Conservation (phyloP, 345 rosid species). For the Melaleuca quinquenervia region DNA sequence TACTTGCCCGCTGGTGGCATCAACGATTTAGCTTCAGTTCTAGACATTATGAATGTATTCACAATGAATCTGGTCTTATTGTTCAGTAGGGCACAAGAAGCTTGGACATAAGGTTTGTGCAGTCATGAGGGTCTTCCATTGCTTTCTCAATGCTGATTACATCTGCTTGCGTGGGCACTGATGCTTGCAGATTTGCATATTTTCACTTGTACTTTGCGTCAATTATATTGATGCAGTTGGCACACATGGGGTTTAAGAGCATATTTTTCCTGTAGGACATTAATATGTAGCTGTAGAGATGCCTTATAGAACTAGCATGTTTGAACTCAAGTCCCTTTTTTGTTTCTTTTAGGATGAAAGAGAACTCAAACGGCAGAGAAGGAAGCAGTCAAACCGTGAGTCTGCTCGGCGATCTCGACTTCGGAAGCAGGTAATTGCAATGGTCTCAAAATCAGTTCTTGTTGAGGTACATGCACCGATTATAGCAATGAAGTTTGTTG, state of each 20-base stretch:
- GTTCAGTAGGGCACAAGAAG: neutral
- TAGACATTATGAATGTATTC: neutral
- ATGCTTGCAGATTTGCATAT: neutral
- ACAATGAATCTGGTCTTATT: neutral
- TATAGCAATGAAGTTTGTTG: neutral
- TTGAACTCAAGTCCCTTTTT: neutral
- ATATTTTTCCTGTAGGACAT: neutral
- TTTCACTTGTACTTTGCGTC: neutral
- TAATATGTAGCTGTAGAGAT: neutral
- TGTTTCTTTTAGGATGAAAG: conserved; percentile 64
- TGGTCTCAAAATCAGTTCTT: neutral
- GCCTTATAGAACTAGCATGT: neutral
- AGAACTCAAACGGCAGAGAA: conserved; percentile 84
- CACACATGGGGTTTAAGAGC: neutral
- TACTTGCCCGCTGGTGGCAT: neutral
- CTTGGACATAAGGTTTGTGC: neutral
- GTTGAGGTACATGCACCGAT: neutral
- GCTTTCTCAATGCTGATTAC: neutral
- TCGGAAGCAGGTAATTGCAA: conserved; percentile 78
- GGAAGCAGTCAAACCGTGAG: conserved; percentile 99
- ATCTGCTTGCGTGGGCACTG: neutral
- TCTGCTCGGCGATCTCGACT: conserved; percentile 93
- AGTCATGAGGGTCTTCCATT: neutral
- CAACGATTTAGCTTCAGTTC: neutral
- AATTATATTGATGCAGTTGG: neutral